Base-by-base conservation (phyloP, 2,329 filamentous ascomycete species). In the Ambrosiella cleistominuta region DNA sequence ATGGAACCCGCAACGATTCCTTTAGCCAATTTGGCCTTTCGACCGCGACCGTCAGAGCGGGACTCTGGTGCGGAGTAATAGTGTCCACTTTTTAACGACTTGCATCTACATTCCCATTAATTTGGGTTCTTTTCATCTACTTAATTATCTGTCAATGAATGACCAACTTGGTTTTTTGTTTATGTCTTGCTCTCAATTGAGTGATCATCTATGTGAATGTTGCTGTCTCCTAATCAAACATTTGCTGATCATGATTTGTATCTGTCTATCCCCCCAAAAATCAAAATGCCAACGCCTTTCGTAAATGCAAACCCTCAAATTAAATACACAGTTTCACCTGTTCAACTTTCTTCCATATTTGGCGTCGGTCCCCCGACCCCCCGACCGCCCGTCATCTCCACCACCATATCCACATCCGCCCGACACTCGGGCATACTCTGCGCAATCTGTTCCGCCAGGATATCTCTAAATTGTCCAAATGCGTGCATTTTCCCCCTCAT, bases 401-500 rank as follows among this genome's bases (percentile, higher is more conserved):
- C 62, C 7, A 82, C 75, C 42, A 68, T 66, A 8, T 70, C 70
- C 12, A 80, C 74, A 61, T 83, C 79, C 1, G 70, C 73, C 38
- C 69, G 65, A 63, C 82, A 65, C 74, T 83, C 81, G 6, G 80
- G 80, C 74, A 82, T 74, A 15, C 78, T 78, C 44, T 67, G 67
- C 44, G 70, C 70, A 67, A 83, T 78, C 67, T 82, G 74, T 57
- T 72, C 71, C 11, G 81, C 82, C 1, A 86, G 71, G 27, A 80
- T 72, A 68, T 85, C 80, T 57, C 81, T 71, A 66, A 86, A 84
- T 37, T 69, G 64, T 9, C 67, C 72, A 66, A 85, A 86, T 40
- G 81, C 82, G 64, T 70, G 67, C 68, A 75, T 72, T 72, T 85
- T 85, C 58, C 82, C 82, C 64, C 77, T 74, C 71, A 83, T 75